Base-by-base conservation (phyloP, 352 stramenopile species). In the Phytophthora tubulina region DNA sequence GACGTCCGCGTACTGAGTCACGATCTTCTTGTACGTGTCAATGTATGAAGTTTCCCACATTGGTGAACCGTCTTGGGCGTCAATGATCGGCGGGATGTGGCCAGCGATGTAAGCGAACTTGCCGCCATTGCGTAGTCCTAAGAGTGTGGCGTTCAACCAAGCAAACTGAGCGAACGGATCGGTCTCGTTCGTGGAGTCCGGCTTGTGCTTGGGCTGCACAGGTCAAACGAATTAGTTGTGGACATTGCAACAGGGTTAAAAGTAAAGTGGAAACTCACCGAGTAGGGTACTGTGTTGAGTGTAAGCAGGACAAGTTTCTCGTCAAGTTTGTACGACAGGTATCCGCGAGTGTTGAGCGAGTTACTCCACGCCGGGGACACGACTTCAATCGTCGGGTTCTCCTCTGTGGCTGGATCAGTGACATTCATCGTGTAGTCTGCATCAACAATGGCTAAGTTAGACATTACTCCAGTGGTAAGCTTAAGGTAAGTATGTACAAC, bases 71-170 rank as follows among this genome's bases (percentile, higher is more conserved):
- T 88, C 77, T 64, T 90, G 96, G 54, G 88, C 95, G 65, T 96
- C 91, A n/a, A 98, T 84, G 33, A 95, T 84, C 8, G 94, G 94
- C 4, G 92, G 81, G 63, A 98, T 97, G 70, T 98, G 94, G 8
- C 93, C 93, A 14, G 87, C 74, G 53, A 98, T 91, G 65, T 93
- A 96, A 10, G 89, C 91, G 41, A 82, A 85, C 53, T 84, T 85
- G 31, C 74, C 60, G 6, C 70, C 56, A 10, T 75, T 41, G 11
- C 76, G 72, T 7, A 92, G 78, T 6, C 70, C 46, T 2, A 56
- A 32, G 1, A 98, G 70, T 17, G 88, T 90, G 39, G 73, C 52
- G 46, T 91, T 82, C 13, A 98, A 76, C 94, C 94, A 98, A 11
- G 53, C 70, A 60, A 98, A 98, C 73, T 98, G 94, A 9, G 63